Evolutionary conservation across 163 green algal species (phyloP).

Genomic region (Coccomyxa subellipsoidea): DNA sequence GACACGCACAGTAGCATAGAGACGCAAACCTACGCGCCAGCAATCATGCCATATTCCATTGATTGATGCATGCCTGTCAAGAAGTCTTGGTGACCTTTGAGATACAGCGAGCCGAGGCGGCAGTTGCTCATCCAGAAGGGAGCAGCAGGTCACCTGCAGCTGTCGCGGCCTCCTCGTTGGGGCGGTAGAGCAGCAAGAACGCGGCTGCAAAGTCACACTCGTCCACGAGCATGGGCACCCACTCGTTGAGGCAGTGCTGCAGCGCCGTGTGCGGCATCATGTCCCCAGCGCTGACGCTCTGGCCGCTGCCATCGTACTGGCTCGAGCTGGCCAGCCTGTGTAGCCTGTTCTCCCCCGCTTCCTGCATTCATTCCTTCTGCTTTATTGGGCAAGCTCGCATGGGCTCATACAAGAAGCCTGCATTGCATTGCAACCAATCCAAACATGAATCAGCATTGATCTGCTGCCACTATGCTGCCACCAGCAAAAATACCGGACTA

Average conservation of each 20-base stretch:
- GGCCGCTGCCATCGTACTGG: neutral
- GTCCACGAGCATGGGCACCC: conserved; percentile 31
- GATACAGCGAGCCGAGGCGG: too few species aligned
- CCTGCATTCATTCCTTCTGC: too few species aligned
- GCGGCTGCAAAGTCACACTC: conserved; percentile 26
- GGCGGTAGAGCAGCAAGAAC: conserved; percentile 35
- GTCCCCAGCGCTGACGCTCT: neutral
- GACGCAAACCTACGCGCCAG: too few species aligned
- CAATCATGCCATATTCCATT: too few species aligned
- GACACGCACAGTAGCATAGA: too few species aligned
- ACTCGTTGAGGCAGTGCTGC: conserved; percentile 25
- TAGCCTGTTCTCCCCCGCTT: too few species aligned
- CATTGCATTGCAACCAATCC: conserved; percentile 16
- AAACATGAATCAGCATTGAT: neutral
- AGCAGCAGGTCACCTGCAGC: neutral
- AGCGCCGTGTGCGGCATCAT: conserved; percentile 24
- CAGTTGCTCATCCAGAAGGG: too few species aligned
- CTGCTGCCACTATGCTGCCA: neutral
- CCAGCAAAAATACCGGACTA: too few species aligned
- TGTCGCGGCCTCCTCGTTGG: neutral
- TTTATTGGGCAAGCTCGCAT: too few species aligned
- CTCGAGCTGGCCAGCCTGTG: neutral
- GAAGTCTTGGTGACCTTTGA: too few species aligned
- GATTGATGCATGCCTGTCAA: too few species aligned
- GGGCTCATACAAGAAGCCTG: too few species aligned